phyloP scores from a whole-genome alignment of 208 protist genomes.

The Blechomonas ayalai region DNA sequence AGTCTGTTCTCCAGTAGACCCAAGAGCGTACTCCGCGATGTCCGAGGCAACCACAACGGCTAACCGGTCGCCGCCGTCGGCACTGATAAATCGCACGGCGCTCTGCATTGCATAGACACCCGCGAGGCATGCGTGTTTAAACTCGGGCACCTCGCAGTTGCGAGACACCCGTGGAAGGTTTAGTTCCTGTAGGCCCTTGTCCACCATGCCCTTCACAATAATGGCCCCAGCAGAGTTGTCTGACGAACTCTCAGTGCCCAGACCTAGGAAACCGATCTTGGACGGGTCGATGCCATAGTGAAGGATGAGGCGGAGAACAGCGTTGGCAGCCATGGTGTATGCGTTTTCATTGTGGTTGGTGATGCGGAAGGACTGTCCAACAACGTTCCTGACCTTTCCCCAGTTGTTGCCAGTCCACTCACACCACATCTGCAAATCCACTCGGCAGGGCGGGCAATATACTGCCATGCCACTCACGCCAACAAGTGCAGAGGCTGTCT shows the following conservation, averaged over 20 bases:
- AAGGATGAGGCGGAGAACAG: conserved; percentile 81
- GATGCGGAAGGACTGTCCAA: conserved; percentile 86
- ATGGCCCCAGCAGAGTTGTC: conserved; percentile 89
- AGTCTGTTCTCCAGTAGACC: conserved; percentile 86
- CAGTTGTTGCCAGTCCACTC: conserved; percentile 87
- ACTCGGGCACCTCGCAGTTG: conserved; percentile 88
- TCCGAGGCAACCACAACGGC: conserved; percentile 85
- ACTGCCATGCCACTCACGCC: conserved; percentile 84
- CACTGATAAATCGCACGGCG: conserved; percentile 52
- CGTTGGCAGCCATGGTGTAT: conserved; percentile 89
- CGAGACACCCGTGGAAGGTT: conserved; percentile 63
- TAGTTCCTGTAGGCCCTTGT: conserved; percentile 69
- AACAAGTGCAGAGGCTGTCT: conserved; percentile 27
- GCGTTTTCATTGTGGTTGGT: conserved; percentile 78
- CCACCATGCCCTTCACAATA: conserved; percentile 88
- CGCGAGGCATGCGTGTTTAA: conserved; percentile 90
- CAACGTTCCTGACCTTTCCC: conserved; percentile 83
- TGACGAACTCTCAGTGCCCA: conserved; percentile 84
- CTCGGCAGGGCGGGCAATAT: conserved; percentile 77
- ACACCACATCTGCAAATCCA: conserved; percentile 84
- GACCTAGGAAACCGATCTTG: conserved; percentile 80
- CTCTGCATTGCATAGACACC: conserved; percentile 87
- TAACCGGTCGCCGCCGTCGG: conserved; percentile 62
- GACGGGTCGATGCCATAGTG: conserved; percentile 80
- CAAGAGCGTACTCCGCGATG: conserved; percentile 86